Conservation (phyloP, 2,329 filamentous ascomycete species). For the Incumbomyces lentus region DNA sequence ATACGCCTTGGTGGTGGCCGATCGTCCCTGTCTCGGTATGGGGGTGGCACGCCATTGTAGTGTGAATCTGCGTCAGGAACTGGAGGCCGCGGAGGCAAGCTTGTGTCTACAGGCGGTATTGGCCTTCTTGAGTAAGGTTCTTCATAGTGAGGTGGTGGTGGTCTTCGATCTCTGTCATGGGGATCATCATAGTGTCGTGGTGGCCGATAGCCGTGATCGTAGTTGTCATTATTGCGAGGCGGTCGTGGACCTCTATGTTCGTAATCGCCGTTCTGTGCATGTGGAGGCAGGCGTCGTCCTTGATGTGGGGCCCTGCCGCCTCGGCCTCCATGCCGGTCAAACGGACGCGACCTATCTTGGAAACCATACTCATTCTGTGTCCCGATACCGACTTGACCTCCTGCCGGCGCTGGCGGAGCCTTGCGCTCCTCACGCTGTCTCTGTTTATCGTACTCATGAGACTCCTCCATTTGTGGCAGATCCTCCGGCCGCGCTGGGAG, state of each 20-base stretch:
- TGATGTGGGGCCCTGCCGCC: conserved; percentile 26
- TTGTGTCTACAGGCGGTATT: conserved; percentile 9
- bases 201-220: conserved; percentile 14
- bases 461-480: conserved; percentile 85
- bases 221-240: conserved; percentile 13
- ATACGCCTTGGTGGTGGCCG: conserved; percentile 11
- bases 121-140: conserved; percentile 15
- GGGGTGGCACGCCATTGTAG: conserved; percentile 11
- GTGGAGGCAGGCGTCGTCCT: conserved; percentile 13
- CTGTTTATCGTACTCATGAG: conserved; percentile 88
- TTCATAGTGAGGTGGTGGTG: conserved; percentile 12
- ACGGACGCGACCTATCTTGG: conserved; percentile 25
- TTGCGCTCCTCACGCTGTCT: conserved; percentile 81
- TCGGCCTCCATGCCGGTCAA: conserved; percentile 27
- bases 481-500: conserved; percentile 73
- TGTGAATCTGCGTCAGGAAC: conserved; percentile 12
- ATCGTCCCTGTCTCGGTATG: conserved; percentile 17
- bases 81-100: conserved; percentile 15
- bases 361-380: conserved; percentile 48
- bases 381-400: conserved; percentile 73
- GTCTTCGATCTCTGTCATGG: conserved; percentile 4
- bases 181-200: conserved; percentile 11
- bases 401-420: conserved; percentile 77
- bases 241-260: conserved; percentile 12
- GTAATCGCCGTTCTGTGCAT: conserved; percentile 14